Evolutionary conservation across 257 asterid species (phyloP), one percentile per base, ranked within the genome.

Genomic region (Rhazya stricta): DNA sequence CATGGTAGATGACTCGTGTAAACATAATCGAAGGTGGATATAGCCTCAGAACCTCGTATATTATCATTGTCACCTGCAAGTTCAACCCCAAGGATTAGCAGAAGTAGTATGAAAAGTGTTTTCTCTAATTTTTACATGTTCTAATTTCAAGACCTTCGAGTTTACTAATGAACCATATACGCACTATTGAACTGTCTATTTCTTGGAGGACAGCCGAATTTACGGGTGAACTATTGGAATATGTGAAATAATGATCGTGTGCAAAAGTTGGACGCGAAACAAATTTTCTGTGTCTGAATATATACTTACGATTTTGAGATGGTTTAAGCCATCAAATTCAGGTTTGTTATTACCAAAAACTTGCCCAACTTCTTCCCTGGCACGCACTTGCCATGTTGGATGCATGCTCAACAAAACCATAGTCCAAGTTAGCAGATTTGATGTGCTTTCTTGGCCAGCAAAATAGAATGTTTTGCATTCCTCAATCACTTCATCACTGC

Each of bases 251-350:
- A 12, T 1, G 15, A 12, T 45, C 5, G 50, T 12, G 1, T 3
- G 50, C 50, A 45, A 45, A 48, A 16, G 54, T 48, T 48, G 23
- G 54, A 48, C 5, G 54, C 1, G 9, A 5, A 4, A 56, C 62
- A 56, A 23, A n/a, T 21, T 23, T 56, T 56, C 30, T 56, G 25
- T 3, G 29, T 56, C 15, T 25, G 67, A 39, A 43, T 75, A n/a
- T n/a, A n/a, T n/a, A 79, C 91, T 87, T 82, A 89, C 94, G 62
- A 79, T 57, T 83, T 87, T 87, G 78, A 89, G 91, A 41, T 75
- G 89, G 74, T 80, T 87, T 25, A 87, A 32, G 6, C 85, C 92
- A 45, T 89, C 89, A 61, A 77, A 84, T 39, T 83, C 77, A 0
- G 85, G 92, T 1, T 25, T 39, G 0, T 61, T 72, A 39, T 79